Percentiles rank a stretch among this genome's conserved stretches.
Conservation (phyloP, 768 basidiomycete species). For the Pulveroboletus frians region DNA sequence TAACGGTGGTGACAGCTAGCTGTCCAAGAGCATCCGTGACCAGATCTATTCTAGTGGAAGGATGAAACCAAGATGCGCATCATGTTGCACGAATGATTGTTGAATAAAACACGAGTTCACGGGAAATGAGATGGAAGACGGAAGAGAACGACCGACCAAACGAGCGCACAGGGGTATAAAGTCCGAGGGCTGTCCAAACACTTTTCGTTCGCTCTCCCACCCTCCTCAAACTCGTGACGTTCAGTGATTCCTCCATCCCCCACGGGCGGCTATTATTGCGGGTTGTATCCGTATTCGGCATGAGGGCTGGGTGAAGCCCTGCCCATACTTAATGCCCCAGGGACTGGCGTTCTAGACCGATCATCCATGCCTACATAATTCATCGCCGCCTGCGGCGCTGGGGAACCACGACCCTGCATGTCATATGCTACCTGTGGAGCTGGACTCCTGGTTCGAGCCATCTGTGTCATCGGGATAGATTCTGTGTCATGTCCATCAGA, state of each 20-base stretch:
- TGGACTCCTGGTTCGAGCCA: conserved; percentile 39
- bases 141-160: conserved; percentile 22
- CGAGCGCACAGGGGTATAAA: conserved; percentile 21
- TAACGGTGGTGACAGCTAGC: conserved; percentile 15
- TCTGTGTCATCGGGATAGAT: conserved; percentile 72
- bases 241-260: background rate
- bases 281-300: conserved; percentile 39
- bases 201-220: conserved; percentile 8
- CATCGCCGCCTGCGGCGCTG: conserved; percentile 40
- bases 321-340: conserved; percentile 21
- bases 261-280: conserved; percentile 18
- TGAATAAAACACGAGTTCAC: conserved; percentile 11
- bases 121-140: conserved; percentile 1
- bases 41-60: conserved; percentile 21
- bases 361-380: conserved; percentile 31
- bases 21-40: conserved; percentile 14
- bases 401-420: conserved; percentile 32
- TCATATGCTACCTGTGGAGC: conserved; percentile 40
- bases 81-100: conserved; percentile 8
- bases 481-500: conserved; percentile 40
- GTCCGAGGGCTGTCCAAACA: conserved; percentile 12
- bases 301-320: conserved; percentile 46
- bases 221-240: conserved; percentile 10
- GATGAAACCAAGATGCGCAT: conserved; percentile 18
- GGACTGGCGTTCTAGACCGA: conserved; percentile 28